A percentile compares a stretch with the other conserved stretches of the same genome.
Conservation (phyloP, 352 stramenopile genomes). For the Globisporangium iwayamae region DNA sequence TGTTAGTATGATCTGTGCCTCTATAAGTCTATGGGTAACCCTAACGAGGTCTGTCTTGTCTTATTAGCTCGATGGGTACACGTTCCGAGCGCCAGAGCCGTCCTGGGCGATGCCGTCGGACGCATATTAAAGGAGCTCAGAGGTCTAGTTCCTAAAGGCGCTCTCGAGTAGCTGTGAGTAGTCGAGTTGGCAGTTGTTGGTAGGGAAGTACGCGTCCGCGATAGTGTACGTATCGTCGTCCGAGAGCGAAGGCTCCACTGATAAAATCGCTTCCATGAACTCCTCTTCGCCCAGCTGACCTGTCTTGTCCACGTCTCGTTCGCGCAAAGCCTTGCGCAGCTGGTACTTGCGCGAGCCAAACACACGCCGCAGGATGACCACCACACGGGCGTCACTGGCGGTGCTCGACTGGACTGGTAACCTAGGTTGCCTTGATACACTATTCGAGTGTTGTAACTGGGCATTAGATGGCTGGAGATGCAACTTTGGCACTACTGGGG, state of each 20-base stretch:
- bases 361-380: slow-evolving; percentile 42
- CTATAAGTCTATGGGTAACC: background rate
- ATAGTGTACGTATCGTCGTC: slow-evolving; percentile 77
- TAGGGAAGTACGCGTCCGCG: slow-evolving; percentile 69
- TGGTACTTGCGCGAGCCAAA: slow-evolving; percentile 70
- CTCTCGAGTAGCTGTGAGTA: slow-evolving; percentile 66
- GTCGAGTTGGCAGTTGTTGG: slow-evolving; percentile 62
- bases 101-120: slow-evolving; percentile 47
- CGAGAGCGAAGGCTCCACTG: slow-evolving; percentile 50
- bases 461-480: background rate
- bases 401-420: background rate
- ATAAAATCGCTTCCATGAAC: slow-evolving; percentile 73
- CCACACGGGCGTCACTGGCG: slow-evolving; percentile 26
- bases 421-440: background rate
- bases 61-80: slow-evolving; percentile 60
- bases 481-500: slow-evolving; percentile 2
- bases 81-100: slow-evolving; percentile 56
- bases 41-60: background rate
- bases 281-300: slow-evolving; percentile 60
- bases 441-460: background rate
- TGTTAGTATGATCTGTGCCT: background rate
- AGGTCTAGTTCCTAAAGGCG: slow-evolving; percentile 41
- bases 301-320: slow-evolving; percentile 51
- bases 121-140: slow-evolving; percentile 28
- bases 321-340: slow-evolving; percentile 59